Evolutionary conservation across 306 rosid species (phyloP).

Genomic region (Citrullus mucosospermus): DNA sequence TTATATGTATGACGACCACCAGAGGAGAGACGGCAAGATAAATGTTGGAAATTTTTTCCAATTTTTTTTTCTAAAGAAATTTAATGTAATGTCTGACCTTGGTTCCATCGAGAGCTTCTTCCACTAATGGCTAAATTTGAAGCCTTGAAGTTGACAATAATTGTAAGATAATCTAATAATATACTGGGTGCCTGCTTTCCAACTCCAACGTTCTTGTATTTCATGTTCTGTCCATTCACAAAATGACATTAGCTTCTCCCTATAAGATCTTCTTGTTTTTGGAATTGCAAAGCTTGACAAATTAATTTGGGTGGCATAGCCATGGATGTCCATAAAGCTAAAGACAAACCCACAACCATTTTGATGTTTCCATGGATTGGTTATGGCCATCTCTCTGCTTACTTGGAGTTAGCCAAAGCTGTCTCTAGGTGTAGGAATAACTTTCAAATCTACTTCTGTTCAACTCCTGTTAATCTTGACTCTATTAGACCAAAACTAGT

Average conservation of each 20-base stretch:
- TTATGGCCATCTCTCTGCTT: not conserved
- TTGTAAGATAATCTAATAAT: not conserved
- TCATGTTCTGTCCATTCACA: not conserved
- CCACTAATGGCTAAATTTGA: not conserved
- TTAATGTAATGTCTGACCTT: not conserved
- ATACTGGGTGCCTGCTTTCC: not conserved
- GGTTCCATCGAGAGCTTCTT: not conserved
- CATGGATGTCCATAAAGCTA: not conserved
- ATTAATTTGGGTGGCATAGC: not conserved
- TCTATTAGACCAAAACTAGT: not conserved
- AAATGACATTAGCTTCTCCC: not conserved
- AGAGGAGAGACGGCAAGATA: too few relatives aligned
- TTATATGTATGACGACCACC: too few relatives aligned
- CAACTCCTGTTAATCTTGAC: not conserved
- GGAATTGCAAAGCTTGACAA: not conserved
- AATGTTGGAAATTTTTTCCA: too few relatives aligned
- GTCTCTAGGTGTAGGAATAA: not conserved
- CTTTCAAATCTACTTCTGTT: not conserved
- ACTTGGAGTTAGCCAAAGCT: not conserved
- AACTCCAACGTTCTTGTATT: not conserved
- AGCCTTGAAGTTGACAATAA: not conserved
- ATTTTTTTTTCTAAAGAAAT: too few relatives aligned
- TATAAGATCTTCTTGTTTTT: not conserved
- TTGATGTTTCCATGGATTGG: conserved; percentile 6
- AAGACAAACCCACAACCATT: not conserved